Percentiles rank a stretch among this genome's conserved stretches.
Conservation (phyloP, 2,329 filamentous ascomycete genomes). For the Verticillium nubilum region DNA sequence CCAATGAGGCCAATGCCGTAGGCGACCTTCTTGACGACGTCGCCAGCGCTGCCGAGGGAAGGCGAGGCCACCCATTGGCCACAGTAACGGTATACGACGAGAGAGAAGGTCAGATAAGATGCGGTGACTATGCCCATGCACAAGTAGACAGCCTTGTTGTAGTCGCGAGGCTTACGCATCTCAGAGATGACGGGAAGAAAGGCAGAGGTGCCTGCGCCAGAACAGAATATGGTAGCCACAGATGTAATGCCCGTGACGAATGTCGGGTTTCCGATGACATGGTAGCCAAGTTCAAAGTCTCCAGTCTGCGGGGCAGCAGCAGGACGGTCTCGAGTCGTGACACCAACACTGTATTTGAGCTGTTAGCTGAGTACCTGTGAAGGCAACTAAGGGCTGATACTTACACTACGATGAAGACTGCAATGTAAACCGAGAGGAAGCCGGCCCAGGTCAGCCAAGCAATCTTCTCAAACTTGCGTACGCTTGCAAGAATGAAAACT, state of each 20-base stretch:
- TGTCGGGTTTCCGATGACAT: slow-evolving; percentile 47
- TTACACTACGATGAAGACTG: slow-evolving; percentile 51
- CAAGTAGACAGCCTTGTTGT: slow-evolving; percentile 52
- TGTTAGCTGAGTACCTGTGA: not conserved
- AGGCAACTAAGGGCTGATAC: slow-evolving; percentile 9
- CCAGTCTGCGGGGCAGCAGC: slow-evolving; percentile 56
- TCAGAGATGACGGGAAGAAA: slow-evolving; percentile 62
- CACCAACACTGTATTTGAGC: slow-evolving; percentile 37
- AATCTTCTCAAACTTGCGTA: slow-evolving; percentile 55
- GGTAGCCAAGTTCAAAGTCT: slow-evolving; percentile 53
- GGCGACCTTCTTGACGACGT: slow-evolving; percentile 52
- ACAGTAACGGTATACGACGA: slow-evolving; percentile 57
- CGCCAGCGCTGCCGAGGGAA: slow-evolving; percentile 54
- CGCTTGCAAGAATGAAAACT: slow-evolving; percentile 42
- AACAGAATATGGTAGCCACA: slow-evolving; percentile 54
- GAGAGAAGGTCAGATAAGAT: slow-evolving; percentile 51
- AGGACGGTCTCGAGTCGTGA: slow-evolving; percentile 51
- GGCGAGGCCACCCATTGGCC: slow-evolving; percentile 59
- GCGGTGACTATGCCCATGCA: slow-evolving; percentile 53
- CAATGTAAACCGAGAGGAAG: slow-evolving; percentile 51
- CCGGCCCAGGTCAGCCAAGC: slow-evolving; percentile 58
- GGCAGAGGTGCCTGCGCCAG: slow-evolving; percentile 51
- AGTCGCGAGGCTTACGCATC: slow-evolving; percentile 55
- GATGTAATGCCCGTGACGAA: slow-evolving; percentile 56
- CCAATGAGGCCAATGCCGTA: slow-evolving; percentile 55